Base-by-base conservation (phyloP, 2,329 filamentous ascomycete species). In the Chaetomium olivaceum region DNA sequence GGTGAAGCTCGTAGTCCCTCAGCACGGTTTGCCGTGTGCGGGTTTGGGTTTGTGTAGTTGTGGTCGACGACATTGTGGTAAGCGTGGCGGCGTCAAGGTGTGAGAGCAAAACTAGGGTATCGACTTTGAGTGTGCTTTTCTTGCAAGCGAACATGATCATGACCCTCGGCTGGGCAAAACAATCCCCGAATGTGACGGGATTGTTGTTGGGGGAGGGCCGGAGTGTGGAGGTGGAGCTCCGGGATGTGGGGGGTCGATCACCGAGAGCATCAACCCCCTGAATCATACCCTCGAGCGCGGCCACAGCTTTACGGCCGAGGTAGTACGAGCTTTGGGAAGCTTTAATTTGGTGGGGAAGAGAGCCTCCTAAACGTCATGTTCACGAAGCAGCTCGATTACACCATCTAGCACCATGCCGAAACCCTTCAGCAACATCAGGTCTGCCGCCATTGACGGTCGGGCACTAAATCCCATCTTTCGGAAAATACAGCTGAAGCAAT, bases 1-100 rank as follows among this genome's bases (percentile, higher is more conserved):
- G 61, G 27, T 62, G 61, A 3, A 62, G n/a, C 39, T 62, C 61
- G 19, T 62, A 62, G n/a, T 62, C 61, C 43, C 55, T 62, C 27
- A 62, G 43, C 19, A 62, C 61, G n/a, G 50, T 29, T 9, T 51
- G 52, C 27, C 39, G 36, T n/a, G 61, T 62, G 52, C 61, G 61
- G 11, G 61, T 62, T 58, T 62, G 61, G 2, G 39, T 57, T 7
- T 25, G 51, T 1, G 39, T 62, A 8, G 61, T 57, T 25, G 61
- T 57, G 23, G 59, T 31, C n/a, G 59, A 36, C 43, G 50, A 51
- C 61, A 57, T 62, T 4, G 60, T 56, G 48, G 48, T 7, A 27
- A 2, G 46, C 19, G 46, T 23, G 46, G 8, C 21, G 46, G 46
- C 46, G 11, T 48, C 46, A 23, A 48, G 46, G 46, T 48, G 46